Base-by-base conservation (phyloP, 129 eudicot genomes). In the Flaveria linearis region DNA sequence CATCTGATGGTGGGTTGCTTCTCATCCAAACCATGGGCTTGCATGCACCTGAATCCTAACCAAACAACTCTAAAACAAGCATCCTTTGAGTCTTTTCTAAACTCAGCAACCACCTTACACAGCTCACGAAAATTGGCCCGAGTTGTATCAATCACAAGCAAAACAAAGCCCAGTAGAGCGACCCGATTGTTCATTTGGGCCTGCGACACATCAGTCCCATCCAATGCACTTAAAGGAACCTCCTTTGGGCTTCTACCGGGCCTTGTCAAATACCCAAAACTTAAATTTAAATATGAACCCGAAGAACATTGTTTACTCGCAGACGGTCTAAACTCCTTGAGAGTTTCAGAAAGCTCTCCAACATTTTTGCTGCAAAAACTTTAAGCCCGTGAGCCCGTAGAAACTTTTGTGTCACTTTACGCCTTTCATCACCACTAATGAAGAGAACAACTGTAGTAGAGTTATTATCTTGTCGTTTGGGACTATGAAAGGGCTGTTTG, bases 111-210 rank as follows among this genome's bases (percentile, higher is more conserved):
- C 3, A 83, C 83, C 69, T 83, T 86, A 47, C 82, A 66, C 78
- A 69, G 2, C 28, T 39, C 71, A 9, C 71, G 75, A 61, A 85
- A 85, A 28, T 89, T 76, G 2, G 85, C 91, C 33, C 73, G 85
- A 30, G 74, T 81, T 23, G 88, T 81, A 28, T 93, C 96, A 0
- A 90, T 50, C 20, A 88, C 87, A 73, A 90, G 78, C 80, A 86
- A 73, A 50, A 85, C 12, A 39, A 84, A 88, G 15, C 75, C n/a
- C 1, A 76, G 56, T 8, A 52, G 15, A 4, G 74, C 39, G 52
- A 49, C 33, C 58, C 42, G 8, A 15, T 26, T 62, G 63, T 39
- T 64, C 61, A 39, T 50, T 76, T 26, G 58, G 30, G 55, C 33
- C 13, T 57, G 28, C 2, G 74, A 43, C 22, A 66, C 72, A 71